phyloP scores from a whole-genome alignment of 116 monocot species.

The Papilionanthe hybrid region DNA sequence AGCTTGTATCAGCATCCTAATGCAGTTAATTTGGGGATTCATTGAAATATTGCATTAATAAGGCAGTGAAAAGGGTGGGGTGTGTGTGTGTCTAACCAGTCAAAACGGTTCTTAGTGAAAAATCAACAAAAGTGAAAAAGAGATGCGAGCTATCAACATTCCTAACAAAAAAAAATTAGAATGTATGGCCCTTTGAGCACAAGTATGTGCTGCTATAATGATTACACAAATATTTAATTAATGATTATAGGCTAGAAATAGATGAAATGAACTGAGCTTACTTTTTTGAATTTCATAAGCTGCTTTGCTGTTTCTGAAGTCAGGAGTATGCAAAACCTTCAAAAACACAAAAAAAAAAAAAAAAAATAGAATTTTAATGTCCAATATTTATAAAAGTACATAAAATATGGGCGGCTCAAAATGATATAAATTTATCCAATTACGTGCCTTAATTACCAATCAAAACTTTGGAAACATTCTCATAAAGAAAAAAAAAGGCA shows the following conservation, averaged over 20 bases:
- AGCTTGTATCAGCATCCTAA: not conserved
- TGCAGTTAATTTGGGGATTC: not conserved
- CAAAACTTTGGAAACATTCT: not conserved
- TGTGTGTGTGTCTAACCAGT: too few relatives aligned
- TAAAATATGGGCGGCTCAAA: too few relatives aligned
- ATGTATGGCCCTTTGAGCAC: too few relatives aligned
- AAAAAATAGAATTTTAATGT: not conserved
- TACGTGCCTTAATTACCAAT: not conserved
- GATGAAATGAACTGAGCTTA: slow-evolving; percentile 14
- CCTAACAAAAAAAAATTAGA: too few relatives aligned
- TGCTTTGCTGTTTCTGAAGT: slow-evolving; percentile 42
- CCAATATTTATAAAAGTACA: not conserved
- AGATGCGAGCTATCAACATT: too few relatives aligned
- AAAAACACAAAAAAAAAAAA: slow-evolving; percentile 2
- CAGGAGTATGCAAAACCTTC: slow-evolving; percentile 43
- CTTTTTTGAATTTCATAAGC: slow-evolving; percentile 43
- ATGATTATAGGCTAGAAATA: not conserved
- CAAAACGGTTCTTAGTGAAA: too few relatives aligned
- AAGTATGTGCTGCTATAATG: not conserved
- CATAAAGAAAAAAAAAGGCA: not conserved
- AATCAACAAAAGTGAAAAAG: too few relatives aligned
- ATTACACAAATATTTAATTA: not conserved
- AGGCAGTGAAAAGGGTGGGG: too few relatives aligned
- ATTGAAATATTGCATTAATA: too few relatives aligned
- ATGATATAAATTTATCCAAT: not conserved